Evolutionary conservation across 331 rosid genomes (phyloP).

Genomic region (Cucumis variabilis): DNA sequence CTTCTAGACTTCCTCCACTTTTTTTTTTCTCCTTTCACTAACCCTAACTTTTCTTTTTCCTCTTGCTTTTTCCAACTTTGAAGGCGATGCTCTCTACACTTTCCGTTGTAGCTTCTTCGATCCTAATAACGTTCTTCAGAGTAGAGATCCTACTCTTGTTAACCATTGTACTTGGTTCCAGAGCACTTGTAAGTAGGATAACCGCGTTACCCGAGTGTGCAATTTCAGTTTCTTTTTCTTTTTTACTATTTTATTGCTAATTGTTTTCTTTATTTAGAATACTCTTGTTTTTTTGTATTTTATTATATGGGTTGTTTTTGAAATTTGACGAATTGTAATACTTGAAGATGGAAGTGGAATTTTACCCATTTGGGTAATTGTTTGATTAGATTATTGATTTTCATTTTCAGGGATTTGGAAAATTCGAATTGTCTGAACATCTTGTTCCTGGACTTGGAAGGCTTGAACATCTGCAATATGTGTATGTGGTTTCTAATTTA

Average conservation of each 20-base stretch:
- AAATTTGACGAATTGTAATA: neutral
- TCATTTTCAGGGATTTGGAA: constrained; percentile 78
- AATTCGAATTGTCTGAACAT: constrained; percentile 93
- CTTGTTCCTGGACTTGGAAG: constrained; percentile 86
- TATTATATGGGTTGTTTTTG: neutral
- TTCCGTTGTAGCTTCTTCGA: constrained; percentile 78
- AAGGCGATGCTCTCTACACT: constrained; percentile 90
- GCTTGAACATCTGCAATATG: constrained; percentile 85
- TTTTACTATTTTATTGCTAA: neutral
- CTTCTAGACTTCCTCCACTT: neutral
- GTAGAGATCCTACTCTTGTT: constrained; percentile 99
- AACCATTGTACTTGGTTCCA: constrained; percentile 99
- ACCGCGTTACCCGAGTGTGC: constrained; percentile 93
- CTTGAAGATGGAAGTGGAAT: too few relatives aligned
- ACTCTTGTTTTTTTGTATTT: neutral
- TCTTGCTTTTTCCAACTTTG: constrained; percentile 62
- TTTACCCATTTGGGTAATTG: neutral
- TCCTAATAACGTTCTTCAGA: constrained; percentile 88
- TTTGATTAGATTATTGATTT: neutral
- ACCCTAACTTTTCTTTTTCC: constrained; percentile 41
- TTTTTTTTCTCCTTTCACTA: constrained; percentile 15
- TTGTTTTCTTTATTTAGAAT: neutral
- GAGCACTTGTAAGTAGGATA: constrained; percentile 89
- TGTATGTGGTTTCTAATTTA: constrained; percentile 51
- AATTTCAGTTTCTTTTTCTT: neutral